Base-by-base conservation (phyloP, 305 asterid genomes). In the Fraxinus ornus region DNA sequence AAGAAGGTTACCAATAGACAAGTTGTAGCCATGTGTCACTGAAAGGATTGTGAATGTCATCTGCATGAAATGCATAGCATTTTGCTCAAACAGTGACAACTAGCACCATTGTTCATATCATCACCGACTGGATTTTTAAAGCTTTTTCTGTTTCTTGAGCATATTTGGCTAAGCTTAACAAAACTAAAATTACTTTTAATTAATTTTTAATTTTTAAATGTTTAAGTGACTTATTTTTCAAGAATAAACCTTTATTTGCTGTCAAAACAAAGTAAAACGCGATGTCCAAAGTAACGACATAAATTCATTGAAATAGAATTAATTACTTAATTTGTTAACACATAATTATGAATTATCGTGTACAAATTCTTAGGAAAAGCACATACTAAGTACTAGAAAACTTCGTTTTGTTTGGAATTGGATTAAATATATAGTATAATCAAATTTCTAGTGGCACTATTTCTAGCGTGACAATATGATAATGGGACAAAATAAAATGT, bases 11-110 rank as follows among this genome's bases (percentile, higher is more conserved):
- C 84, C 83, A 72, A 83, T 76, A 57, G 77, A 41, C 81, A 76
- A 75, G 77, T 33, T 73, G 80, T 68, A 74, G 89, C 75, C 88
- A 86, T 75, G 89, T 86, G 89, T 84, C 86, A n/a, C 0, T 21
- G 64, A 22, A 28, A 28, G 78, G 81, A 84, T 22, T 68, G 17
- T 55, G 85, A 85, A 84, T 79, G 85, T 84, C 81, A 60, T 37
- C 26, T 74, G 52, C 47, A 21, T 36, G 64, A 78, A 79, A 26
- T 84, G 74, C 84, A 80, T 78, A 26, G 85, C 80, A 78, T 75
- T 77, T 75, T 41, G 41, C 35, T 49, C 32, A 9, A 33, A 44
- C 57, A 21, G 5, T 57, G 49, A 73, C 86, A 84, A 80, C 80
- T 82, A 84, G 79, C 80, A 3, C 24, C 66, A 8, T 78, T 55